Evolutionary conservation across 1,284 basidiomycete genomes (phyloP).

Genomic region (Melampsora allii-populina): DNA sequence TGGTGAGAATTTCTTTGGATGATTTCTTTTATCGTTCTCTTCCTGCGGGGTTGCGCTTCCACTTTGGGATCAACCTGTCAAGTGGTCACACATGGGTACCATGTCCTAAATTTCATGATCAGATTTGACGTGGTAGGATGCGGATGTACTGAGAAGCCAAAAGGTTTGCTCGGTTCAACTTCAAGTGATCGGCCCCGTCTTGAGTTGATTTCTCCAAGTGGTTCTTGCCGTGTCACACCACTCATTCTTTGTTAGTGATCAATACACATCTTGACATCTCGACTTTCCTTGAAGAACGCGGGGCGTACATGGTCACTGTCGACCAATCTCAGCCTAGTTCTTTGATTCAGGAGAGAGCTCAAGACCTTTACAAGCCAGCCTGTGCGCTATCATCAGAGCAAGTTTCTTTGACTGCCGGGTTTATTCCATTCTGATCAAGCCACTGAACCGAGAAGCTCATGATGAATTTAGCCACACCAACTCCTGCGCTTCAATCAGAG

Average conservation of each 20-base stretch:
- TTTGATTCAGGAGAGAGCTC: neutral
- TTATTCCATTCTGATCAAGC: neutral
- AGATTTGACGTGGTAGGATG: too few relatives aligned
- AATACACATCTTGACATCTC: neutral
- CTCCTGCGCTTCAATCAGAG: neutral
- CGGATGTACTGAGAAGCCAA: too few relatives aligned
- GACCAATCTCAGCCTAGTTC: neutral
- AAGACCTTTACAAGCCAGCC: neutral
- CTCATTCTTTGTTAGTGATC: neutral
- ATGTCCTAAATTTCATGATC: too few relatives aligned
- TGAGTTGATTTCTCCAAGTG: neutral
- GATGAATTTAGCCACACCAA: neutral
- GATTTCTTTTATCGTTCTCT: too few relatives aligned
- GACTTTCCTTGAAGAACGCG: neutral
- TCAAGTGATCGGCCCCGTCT: neutral
- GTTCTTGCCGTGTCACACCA: neutral
- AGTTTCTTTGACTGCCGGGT: neutral
- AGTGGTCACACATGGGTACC: too few relatives aligned
- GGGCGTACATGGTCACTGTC: neutral
- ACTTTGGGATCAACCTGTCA: too few relatives aligned
- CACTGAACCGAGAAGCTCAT: neutral
- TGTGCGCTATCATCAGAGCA: neutral
- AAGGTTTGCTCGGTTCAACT: too few relatives aligned
- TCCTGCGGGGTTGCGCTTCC: too few relatives aligned
- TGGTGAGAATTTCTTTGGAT: neutral